Evolutionary conservation across 192 early-diverging fungal genomes (phyloP).

Genomic region (Coemansia sp.): DNA sequence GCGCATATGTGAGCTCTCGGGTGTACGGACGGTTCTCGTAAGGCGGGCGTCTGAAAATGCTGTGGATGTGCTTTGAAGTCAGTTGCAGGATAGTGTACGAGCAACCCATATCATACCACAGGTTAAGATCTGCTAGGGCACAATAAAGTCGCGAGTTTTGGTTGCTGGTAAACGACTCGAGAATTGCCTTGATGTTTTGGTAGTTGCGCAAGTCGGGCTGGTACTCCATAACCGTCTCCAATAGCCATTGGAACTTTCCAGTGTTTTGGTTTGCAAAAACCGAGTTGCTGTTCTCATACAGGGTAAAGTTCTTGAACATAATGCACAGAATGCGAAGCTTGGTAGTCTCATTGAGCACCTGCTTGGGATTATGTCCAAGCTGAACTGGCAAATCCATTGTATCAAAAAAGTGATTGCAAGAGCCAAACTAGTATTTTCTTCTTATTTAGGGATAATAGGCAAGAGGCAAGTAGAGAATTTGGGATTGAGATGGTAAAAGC

Average conservation of each 20-base stretch:
- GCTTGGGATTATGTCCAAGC: background rate
- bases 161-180: slow-evolving; percentile 48
- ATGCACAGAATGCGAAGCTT: slow-evolving; percentile 34
- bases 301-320: slow-evolving; percentile 33
- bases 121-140: slow-evolving; percentile 21
- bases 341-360: slow-evolving; percentile 2
- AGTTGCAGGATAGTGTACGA: slow-evolving; percentile 23
- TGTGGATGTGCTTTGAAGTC: slow-evolving; percentile 32
- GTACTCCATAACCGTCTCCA: slow-evolving; percentile 8
- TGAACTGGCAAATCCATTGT: background rate
- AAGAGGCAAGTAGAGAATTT: background rate
- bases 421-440: background rate
- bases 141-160: slow-evolving; percentile 43
- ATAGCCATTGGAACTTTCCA: slow-evolving; percentile 8
- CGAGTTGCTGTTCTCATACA: slow-evolving; percentile 28
- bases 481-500: background rate
- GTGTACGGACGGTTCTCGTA: slow-evolving; percentile 35
- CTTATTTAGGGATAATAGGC: background rate
- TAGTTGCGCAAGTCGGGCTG: slow-evolving; percentile 19
- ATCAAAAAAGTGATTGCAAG: background rate
- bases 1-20: slow-evolving; percentile 32
- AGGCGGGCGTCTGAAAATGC: slow-evolving; percentile 42
- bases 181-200: slow-evolving; percentile 6
- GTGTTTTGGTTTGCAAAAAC: background rate
- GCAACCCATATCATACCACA: slow-evolving; percentile 24